Conservation (phyloP, 2,329 filamentous ascomycete species). For the Mycocentrospora acerina region DNA sequence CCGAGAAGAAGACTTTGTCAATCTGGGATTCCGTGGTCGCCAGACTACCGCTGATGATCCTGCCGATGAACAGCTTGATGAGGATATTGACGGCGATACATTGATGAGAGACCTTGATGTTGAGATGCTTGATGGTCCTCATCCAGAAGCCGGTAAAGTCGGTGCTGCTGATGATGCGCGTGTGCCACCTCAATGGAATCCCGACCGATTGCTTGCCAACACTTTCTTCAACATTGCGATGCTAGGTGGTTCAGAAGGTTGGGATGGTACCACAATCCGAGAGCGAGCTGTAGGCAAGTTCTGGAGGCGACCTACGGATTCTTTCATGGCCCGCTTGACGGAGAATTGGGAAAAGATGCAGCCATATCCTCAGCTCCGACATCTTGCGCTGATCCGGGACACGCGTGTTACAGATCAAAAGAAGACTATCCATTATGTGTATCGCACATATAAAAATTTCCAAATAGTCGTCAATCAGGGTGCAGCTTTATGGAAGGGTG, state of each 20-base stretch:
- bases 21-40: slow-evolving; percentile 30
- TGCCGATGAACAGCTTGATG: slow-evolving; percentile 27
- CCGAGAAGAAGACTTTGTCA: slow-evolving; percentile 35
- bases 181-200: slow-evolving; percentile 56
- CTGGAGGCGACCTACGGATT: slow-evolving; percentile 58
- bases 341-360: slow-evolving; percentile 61
- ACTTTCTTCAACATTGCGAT: slow-evolving; percentile 54
- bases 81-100: slow-evolving; percentile 32
- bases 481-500: slow-evolving; percentile 56
- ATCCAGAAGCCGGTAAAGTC: slow-evolving; percentile 16
- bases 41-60: slow-evolving; percentile 13
- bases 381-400: slow-evolving; percentile 59
- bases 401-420: slow-evolving; percentile 50
- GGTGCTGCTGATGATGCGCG: slow-evolving; percentile 28
- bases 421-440: slow-evolving; percentile 52
- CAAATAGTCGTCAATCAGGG: slow-evolving; percentile 54
- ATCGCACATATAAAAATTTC: slow-evolving; percentile 57
- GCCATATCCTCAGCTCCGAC: slow-evolving; percentile 55
- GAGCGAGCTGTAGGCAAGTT: slow-evolving; percentile 50
- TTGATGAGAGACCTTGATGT: slow-evolving; percentile 36
- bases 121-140: slow-evolving; percentile 25
- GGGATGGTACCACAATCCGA: slow-evolving; percentile 49
- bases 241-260: slow-evolving; percentile 50
- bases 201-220: slow-evolving; percentile 55
- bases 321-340: slow-evolving; percentile 53